These are phyloP conservation scores for Verbascum thapsus DNA, from an alignment of 257 asterid species.

Conservation along the genomic window DNA sequence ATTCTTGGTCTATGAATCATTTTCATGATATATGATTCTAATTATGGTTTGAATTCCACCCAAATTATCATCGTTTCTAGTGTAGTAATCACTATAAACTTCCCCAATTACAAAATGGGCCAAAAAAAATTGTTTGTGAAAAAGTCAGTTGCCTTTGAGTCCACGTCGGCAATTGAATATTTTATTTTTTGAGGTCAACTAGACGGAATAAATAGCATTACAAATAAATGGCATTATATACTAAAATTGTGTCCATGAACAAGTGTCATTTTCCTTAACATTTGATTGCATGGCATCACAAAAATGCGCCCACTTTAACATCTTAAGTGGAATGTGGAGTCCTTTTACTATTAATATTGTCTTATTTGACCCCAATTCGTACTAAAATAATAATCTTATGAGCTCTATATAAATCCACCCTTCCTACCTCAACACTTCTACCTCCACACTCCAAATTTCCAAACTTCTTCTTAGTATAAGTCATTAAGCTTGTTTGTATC, in stretches of 20 bases:
- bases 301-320: conserved; percentile 30
- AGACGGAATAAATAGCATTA: conserved; percentile 10
- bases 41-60: no score
- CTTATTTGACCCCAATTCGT: conserved; percentile 17
- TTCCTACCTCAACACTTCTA: conserved; percentile 22
- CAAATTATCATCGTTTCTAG: no score
- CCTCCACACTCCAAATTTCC: not conserved
- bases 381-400: not conserved
- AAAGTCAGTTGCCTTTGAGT: conserved; percentile 3
- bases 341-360: conserved; percentile 5
- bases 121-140: conserved; percentile 9
- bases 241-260: not conserved
- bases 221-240: no score
- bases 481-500: not conserved
- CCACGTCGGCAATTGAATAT: conserved; percentile 26
- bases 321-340: conserved; percentile 31
- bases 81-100: no score
- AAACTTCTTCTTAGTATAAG: not conserved
- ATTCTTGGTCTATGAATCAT: no score
- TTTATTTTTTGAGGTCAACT: conserved; percentile 22
- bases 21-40: no score
- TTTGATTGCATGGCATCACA: conserved; percentile 29
- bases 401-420: conserved; percentile 29
- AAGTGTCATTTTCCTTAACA: conserved; percentile 25
- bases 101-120: not conserved